These are phyloP conservation scores for Pseudogymnoascus sp. DNA, from an alignment of 2,329 filamentous ascomycete genomes.

Conservation along the genomic window DNA sequence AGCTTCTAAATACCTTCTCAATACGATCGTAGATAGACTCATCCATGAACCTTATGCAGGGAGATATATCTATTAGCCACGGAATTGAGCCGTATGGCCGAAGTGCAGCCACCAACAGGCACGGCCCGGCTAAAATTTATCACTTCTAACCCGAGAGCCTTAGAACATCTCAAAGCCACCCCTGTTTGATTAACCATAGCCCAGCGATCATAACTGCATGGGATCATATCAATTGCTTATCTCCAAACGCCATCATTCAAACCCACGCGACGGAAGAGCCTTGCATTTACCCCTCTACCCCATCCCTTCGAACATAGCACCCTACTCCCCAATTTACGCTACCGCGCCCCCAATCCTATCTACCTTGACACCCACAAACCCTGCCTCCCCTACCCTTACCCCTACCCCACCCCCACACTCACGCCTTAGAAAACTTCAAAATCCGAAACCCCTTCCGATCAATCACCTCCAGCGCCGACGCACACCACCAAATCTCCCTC, in stretches of 20 bases:
- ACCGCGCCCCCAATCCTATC: not conserved
- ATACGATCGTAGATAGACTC: not conserved
- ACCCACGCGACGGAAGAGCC: not conserved
- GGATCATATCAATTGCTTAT: not conserved
- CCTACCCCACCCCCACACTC: not conserved
- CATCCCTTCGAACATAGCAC: not conserved
- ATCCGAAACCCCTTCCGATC: slow-evolving; percentile 12
- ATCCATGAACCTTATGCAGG: not conserved
- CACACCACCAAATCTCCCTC: slow-evolving; percentile 19
- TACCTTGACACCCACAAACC: not conserved
- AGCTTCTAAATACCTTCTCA: not conserved
- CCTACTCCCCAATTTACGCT: not conserved
- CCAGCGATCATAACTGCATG: not conserved
- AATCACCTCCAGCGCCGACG: slow-evolving; percentile 12
- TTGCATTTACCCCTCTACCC: not conserved
- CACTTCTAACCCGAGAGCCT: not conserved
- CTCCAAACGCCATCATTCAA: not conserved
- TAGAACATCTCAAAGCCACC: not conserved
- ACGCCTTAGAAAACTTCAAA: not conserved
- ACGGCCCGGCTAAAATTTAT: not conserved
- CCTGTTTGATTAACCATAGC: not conserved
- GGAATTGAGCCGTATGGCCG: not conserved
- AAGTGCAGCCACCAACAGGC: not conserved
- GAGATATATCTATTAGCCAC: not conserved
- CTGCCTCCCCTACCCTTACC: not conserved